Conservation (phyloP, 2,329 filamentous ascomycete genomes). For the Pestalotiopsis fici region DNA sequence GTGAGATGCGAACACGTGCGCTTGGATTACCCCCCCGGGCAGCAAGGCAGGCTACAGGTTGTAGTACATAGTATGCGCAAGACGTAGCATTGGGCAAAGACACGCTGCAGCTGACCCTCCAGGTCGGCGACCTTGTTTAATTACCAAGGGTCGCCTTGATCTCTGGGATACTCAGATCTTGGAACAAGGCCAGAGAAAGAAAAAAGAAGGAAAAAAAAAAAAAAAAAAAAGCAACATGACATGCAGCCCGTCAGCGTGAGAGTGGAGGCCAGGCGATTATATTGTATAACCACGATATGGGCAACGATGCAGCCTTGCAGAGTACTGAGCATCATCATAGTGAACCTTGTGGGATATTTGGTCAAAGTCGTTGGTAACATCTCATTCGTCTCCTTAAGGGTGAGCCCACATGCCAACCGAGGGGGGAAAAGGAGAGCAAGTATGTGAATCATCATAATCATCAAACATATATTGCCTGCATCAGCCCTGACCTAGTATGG, state of each 20-base stretch:
- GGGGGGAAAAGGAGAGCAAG: not conserved
- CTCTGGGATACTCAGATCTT: not conserved
- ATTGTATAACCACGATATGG: no score
- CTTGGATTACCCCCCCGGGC: not conserved
- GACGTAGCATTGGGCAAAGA: not conserved
- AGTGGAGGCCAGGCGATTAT: no score
- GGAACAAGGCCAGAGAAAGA: not conserved
- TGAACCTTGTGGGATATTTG: no score
- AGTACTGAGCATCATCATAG: no score
- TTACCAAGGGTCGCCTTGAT: not conserved
- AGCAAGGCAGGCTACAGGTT: not conserved
- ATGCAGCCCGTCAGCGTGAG: no score
- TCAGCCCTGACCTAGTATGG: not conserved
- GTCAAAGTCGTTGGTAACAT: no score
- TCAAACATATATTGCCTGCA: not conserved
- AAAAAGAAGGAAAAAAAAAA: not conserved
- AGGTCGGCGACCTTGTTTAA: not conserved
- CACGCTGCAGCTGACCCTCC: not conserved
- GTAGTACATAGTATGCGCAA: not conserved
- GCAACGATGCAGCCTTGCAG: no score
- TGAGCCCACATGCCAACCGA: not conserved
- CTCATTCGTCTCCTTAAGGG: no score
- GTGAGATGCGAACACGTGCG: not conserved
- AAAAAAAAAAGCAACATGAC: not conserved
- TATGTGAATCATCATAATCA: not conserved